Base-by-base conservation (phyloP, 768 basidiomycete species). In the Suillus plorans region DNA sequence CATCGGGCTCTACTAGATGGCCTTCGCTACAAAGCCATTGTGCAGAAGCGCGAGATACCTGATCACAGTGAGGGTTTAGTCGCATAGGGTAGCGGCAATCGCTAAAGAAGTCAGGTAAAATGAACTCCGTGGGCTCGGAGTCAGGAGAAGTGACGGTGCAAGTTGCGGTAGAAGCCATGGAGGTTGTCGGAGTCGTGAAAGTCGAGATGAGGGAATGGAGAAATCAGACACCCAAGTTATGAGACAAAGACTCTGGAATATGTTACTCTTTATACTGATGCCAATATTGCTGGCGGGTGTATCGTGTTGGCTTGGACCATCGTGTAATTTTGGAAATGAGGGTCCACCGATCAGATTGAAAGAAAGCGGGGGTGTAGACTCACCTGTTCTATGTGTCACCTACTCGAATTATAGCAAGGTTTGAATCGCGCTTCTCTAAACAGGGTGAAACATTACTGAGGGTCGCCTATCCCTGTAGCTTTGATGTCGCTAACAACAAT, bases 1-100 rank as follows among this genome's bases (percentile, higher is more conserved):
- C 60, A 9, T 70, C 70, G 63, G 79, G 77, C 55, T 76, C 75
- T 61, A 72, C 53, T 55, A 55, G 12, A 55, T 55, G 53, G 5
- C 31, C 53, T 34, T 55, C 20, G 20, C 28, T 34, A 55, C 10
- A 20, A n/a, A 55, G 31, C 53, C 53, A 55, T 34, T 55, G 10
- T n/a, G 1, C 53, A 34, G 20, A 34, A 34, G 53, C 53, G 12
- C 2, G 10, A 34, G 31, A 34, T 34, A 55, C 53, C 10, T 10
- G 3, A 34, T 55, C 20, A 34, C 31, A 55, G 53, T 55, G 9
- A 34, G 53, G 31, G 53, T 55, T 55, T 6, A 55, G 10, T 55
- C 20, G 53, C 18, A 55, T 20, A 18, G 53, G 53, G 12, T 55
- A 55, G 53, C 12, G 53, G 20, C 18, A 55, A 3, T 55, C 12